Evolutionary conservation across 2,329 filamentous ascomycete genomes (phyloP).

Genomic region (Alternaria conjuncta): DNA sequence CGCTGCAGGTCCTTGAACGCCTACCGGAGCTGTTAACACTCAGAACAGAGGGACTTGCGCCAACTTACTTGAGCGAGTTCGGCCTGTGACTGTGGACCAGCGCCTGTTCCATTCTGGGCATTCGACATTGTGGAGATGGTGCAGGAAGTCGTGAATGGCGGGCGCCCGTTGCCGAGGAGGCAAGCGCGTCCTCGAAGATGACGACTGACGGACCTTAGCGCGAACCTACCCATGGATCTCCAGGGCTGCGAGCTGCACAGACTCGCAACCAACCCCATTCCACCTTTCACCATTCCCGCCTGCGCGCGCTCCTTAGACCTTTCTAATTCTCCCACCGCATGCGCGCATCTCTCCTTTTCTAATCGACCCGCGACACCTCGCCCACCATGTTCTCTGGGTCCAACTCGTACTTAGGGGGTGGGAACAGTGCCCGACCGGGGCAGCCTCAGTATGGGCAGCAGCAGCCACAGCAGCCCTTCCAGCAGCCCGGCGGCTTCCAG

Average conservation of each 20-base stretch:
- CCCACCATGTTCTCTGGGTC: slow-evolving; percentile 84
- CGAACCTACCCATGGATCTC: slow-evolving; percentile 23
- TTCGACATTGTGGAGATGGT: slow-evolving; percentile 37
- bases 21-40: slow-evolving; percentile 40
- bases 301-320: slow-evolving; percentile 20
- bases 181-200: slow-evolving; percentile 28
- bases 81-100: slow-evolving; percentile 32
- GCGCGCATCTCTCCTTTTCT: slow-evolving; percentile 21
- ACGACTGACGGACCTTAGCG: slow-evolving; percentile 41
- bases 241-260: slow-evolving; percentile 32
- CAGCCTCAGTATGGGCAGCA: slow-evolving; percentile 56
- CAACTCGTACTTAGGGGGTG: slow-evolving; percentile 83
- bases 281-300: slow-evolving; percentile 26
- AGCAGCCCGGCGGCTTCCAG: slow-evolving; percentile 63
- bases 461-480: slow-evolving; percentile 56
- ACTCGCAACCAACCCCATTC: slow-evolving; percentile 29
- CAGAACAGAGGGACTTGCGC: neutral
- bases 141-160: slow-evolving; percentile 18
- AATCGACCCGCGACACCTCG: slow-evolving; percentile 29
- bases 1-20: slow-evolving; percentile 60
- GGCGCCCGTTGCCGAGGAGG: slow-evolving; percentile 8
- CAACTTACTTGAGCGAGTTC: slow-evolving; percentile 45
- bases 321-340: slow-evolving; percentile 24
- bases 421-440: slow-evolving; percentile 75
- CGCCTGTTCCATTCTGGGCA: slow-evolving; percentile 35